These are phyloP conservation scores for Fusarium humuli DNA, from an alignment of 2,329 filamentous ascomycete genomes.

Conservation along the genomic window DNA sequence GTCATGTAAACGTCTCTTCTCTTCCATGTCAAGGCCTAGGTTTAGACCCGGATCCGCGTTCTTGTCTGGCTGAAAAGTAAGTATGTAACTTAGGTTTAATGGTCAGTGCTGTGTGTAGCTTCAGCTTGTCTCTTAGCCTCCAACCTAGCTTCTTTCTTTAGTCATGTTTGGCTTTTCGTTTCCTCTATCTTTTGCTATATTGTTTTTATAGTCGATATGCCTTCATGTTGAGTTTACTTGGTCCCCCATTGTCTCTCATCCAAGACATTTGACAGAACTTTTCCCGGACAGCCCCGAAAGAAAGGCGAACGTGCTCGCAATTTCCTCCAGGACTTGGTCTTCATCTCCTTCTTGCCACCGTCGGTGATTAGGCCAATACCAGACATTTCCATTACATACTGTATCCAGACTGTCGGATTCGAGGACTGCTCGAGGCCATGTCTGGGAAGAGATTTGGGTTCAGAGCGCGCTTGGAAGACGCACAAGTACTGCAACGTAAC, in stretches of 20 bases:
- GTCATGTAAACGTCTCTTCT: slow-evolving; percentile 10
- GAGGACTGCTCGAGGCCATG: slow-evolving; percentile 37
- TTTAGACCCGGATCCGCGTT: slow-evolving; percentile 12
- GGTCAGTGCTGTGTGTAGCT: slow-evolving; percentile 9
- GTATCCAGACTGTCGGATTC: slow-evolving; percentile 38
- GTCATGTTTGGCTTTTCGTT: slow-evolving; percentile 21
- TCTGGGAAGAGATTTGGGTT: slow-evolving; percentile 11
- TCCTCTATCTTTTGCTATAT: slow-evolving; percentile 9
- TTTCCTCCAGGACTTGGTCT: slow-evolving; percentile 7
- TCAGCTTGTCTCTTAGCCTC: slow-evolving; percentile 34
- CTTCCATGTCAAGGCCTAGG: slow-evolving; percentile 10
- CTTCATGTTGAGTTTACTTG: background rate
- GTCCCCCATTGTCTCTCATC: slow-evolving; percentile 1
- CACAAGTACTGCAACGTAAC: background rate
- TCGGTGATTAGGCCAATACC: slow-evolving; percentile 7
- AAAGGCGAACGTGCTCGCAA: slow-evolving; percentile 7
- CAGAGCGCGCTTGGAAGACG: background rate
- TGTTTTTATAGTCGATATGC: background rate
- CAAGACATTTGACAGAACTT: background rate
- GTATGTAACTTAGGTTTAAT: background rate
- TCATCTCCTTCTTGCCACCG: slow-evolving; percentile 18
- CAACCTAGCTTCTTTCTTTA: slow-evolving; percentile 15
- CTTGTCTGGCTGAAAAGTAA: background rate
- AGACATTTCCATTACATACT: slow-evolving; percentile 35
- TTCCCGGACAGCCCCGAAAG: background rate